Evolutionary conservation across 371 early-diverging fungal species (phyloP).

Genomic region (Actinomortierella wolfii): DNA sequence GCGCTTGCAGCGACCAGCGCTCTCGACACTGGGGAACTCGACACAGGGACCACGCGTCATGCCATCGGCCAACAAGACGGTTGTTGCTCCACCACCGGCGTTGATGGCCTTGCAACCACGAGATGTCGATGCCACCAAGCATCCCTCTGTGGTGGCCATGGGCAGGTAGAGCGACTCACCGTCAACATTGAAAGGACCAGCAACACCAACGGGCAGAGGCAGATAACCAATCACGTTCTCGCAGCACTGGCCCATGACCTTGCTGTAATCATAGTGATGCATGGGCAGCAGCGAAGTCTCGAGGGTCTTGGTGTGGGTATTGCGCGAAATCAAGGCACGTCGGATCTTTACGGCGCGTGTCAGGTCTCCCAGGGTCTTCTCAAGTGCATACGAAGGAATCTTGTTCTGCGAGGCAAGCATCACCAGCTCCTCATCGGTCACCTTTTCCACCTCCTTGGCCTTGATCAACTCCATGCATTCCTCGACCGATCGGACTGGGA

Average conservation of each 20-base stretch:
- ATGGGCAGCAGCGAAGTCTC: conserved; percentile 75
- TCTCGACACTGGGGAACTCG: conserved; percentile 73
- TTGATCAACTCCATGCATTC: conserved; percentile 66
- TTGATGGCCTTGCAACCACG: conserved; percentile 97
- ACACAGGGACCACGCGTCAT: conserved; percentile 97
- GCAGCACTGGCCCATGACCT: conserved; percentile 92
- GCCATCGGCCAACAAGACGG: conserved; percentile 85
- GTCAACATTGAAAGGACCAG: conserved; percentile 87
- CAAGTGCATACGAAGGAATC: conserved; percentile 83
- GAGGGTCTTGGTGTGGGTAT: conserved; percentile 67
- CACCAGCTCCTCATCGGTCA: conserved; percentile 82
- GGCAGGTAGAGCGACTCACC: conserved; percentile 82
- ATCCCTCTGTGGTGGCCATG: conserved; percentile 98
- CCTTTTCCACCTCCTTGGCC: conserved; percentile 47
- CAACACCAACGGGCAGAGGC: conserved; percentile 94
- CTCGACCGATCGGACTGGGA: conserved; percentile 62
- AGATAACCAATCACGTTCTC: conserved; percentile 97
- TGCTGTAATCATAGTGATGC: conserved; percentile 85
- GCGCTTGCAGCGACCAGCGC: conserved; percentile 73
- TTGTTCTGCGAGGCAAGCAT: conserved; percentile 72
- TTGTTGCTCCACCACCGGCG: conserved; percentile 86
- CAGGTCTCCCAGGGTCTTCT: conserved; percentile 76
- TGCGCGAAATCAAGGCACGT: conserved; percentile 74
- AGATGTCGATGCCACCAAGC: conserved; percentile 94
- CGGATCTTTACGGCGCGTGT: conserved; percentile 88